Conservation (phyloP, 2,329 filamentous ascomycete species). For the Fusarium drepaniforme region DNA sequence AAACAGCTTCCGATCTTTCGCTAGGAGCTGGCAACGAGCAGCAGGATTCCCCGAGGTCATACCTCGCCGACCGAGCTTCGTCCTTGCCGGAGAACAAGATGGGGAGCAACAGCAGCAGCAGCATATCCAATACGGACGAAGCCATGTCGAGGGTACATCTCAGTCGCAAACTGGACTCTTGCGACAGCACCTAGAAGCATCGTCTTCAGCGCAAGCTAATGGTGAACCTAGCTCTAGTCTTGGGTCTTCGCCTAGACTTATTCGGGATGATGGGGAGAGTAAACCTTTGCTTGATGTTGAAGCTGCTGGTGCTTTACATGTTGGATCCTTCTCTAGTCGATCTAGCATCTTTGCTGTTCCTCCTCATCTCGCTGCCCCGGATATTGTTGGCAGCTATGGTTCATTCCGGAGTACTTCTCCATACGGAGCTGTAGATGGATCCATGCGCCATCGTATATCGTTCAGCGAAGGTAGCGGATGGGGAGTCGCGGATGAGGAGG, state of each 20-base stretch:
- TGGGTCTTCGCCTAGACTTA: slow-evolving; percentile 24
- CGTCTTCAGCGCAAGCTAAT: slow-evolving; percentile 36
- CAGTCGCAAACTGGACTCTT: slow-evolving; percentile 59
- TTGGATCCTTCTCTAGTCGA: slow-evolving; percentile 46
- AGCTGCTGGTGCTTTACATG: slow-evolving; percentile 48
- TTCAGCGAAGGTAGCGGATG: slow-evolving; percentile 56
- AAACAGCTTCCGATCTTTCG: slow-evolving; percentile 95
- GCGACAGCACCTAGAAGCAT: slow-evolving; percentile 64
- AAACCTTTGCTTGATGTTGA: slow-evolving; percentile 61
- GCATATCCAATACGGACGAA: slow-evolving; percentile 56
- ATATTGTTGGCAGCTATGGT: slow-evolving; percentile 79
- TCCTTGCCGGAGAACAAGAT: slow-evolving; percentile 67
- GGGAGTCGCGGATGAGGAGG: slow-evolving; percentile 52
- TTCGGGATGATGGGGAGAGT: slow-evolving; percentile 58
- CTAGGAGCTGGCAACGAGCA: slow-evolving; percentile 91
- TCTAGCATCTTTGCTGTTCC: slow-evolving; percentile 67
- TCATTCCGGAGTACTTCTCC: slow-evolving; percentile 58
- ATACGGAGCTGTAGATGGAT: slow-evolving; percentile 66
- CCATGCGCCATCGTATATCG: slow-evolving; percentile 56
- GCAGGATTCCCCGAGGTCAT: slow-evolving; percentile 90
- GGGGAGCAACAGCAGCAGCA: slow-evolving; percentile 27
- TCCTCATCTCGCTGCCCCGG: slow-evolving; percentile 74
- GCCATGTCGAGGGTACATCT: slow-evolving; percentile 52
- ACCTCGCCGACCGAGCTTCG: slow-evolving; percentile 81
- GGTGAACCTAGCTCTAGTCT: slow-evolving; percentile 41